Percentiles rank a stretch among this genome's conserved stretches.
These are phyloP conservation scores for Aspergillus felis DNA, from an alignment of 2,329 filamentous ascomycete genomes.

Conservation along the genomic window DNA sequence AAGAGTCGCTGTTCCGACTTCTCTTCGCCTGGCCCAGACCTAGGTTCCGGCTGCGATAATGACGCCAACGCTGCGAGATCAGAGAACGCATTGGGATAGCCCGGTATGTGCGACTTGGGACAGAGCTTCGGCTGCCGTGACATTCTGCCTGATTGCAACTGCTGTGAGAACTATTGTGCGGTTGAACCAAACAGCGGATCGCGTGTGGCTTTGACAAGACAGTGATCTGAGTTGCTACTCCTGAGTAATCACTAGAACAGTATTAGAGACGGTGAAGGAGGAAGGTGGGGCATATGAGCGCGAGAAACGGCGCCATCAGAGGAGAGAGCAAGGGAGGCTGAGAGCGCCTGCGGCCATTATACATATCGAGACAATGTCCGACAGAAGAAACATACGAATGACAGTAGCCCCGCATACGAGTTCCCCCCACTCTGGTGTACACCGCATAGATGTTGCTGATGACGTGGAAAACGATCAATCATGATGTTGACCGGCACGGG, in stretches of 20 bases:
- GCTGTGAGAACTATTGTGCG: not conserved
- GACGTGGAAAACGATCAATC: constrained; percentile 31
- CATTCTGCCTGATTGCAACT: constrained; percentile 31
- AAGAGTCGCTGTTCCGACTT: constrained; percentile 39
- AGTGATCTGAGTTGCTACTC: not conserved
- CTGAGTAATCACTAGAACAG: constrained; percentile 7
- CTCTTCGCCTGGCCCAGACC: constrained; percentile 26
- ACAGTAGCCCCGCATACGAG: constrained; percentile 24
- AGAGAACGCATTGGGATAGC: constrained; percentile 33
- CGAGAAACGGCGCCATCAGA: constrained; percentile 3
- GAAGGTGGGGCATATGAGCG: constrained; percentile 9
- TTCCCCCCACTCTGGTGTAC: constrained; percentile 16
- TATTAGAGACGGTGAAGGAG: constrained; percentile 10
- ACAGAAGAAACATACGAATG: constrained; percentile 12
- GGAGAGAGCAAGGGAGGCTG: constrained; percentile 13
- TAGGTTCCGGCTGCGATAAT: constrained; percentile 28
- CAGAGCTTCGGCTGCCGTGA: constrained; percentile 36
- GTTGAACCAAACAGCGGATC: not conserved
- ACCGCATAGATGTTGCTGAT: constrained; percentile 20
- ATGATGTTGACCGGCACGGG: constrained; percentile 23
- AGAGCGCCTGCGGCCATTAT: constrained; percentile 7
- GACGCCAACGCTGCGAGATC: constrained; percentile 29
- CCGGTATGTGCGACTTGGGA: constrained; percentile 35
- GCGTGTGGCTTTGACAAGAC: not conserved
- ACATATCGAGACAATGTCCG: constrained; percentile 24